A percentile compares a stretch with the other conserved stretches of the same genome.
These are phyloP conservation scores for Fusarium sp. DNA, from an alignment of 2,329 filamentous ascomycete genomes.

Conservation along the genomic window DNA sequence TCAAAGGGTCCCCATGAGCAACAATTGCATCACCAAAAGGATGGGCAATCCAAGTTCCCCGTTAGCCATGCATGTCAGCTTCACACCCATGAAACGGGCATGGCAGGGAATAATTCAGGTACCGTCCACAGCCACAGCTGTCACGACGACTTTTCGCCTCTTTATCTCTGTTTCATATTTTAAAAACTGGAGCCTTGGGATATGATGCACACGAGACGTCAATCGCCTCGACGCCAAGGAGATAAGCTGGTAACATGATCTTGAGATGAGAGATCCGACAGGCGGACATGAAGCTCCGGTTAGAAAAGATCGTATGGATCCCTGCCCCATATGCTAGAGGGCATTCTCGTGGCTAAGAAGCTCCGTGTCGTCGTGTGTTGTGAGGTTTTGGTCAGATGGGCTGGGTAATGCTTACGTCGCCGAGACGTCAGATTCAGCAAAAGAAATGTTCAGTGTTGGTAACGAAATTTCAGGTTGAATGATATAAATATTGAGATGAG, in stretches of 20 bases:
- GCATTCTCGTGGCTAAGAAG: not conserved
- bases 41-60: not conserved
- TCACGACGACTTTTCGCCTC: not conserved
- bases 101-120: conserved; percentile 9
- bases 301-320: not conserved
- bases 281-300: not conserved
- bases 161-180: not conserved
- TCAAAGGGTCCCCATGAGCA: not conserved
- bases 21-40: conserved; percentile 4
- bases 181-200: not conserved
- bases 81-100: not conserved
- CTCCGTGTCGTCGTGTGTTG: not conserved
- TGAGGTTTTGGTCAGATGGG: not conserved
- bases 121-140: not conserved
- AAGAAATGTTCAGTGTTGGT: not conserved
- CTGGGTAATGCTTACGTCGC: conserved; percentile 18
- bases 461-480: too few species aligned
- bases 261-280: not conserved
- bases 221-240: not conserved
- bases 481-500: not conserved
- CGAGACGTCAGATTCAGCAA: conserved; percentile 3
- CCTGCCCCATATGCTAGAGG: not conserved
- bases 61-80: not conserved
- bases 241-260: not conserved
- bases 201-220: not conserved